phyloP scores from a whole-genome alignment of 2,329 filamentous ascomycete genomes.

The Ceratocystis lukuohia region DNA sequence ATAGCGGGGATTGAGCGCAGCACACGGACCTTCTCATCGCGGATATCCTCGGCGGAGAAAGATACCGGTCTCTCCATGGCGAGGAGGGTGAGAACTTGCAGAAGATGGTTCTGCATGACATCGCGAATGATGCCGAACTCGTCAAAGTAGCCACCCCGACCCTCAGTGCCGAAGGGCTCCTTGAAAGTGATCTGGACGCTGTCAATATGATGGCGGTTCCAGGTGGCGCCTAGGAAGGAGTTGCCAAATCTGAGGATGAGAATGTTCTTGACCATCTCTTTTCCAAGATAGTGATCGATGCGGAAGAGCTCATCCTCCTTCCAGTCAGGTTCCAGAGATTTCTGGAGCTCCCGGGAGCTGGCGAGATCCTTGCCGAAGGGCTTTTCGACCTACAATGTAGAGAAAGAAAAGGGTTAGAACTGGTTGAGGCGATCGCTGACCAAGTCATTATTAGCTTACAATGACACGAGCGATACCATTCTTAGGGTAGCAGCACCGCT shows the following conservation, averaged over 20 bases:
- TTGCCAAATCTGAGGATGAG: conserved; percentile 96
- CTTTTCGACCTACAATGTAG: conserved; percentile 68
- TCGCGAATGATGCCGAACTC: conserved; percentile 99
- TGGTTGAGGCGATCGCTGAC: not conserved
- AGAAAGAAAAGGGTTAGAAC: conserved; percentile 22
- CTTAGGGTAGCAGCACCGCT: conserved; percentile 90
- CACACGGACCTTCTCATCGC: conserved; percentile 96
- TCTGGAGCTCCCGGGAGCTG: conserved; percentile 88
- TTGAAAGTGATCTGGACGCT: conserved; percentile 99
- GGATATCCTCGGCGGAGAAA: conserved; percentile 94
- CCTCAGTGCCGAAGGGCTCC: conserved; percentile 97
- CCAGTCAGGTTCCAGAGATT: conserved; percentile 93
- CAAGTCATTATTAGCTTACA: conserved; percentile 40
- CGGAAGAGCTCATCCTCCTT: conserved; percentile 98
- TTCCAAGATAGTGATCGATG: conserved; percentile 97
- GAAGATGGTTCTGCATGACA: conserved; percentile 98
- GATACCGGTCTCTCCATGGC: conserved; percentile 98
- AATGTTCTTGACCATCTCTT: conserved; percentile 99
- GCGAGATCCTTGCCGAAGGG: conserved; percentile 94
- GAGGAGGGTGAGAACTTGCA: conserved; percentile 89
- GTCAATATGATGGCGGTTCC: conserved; percentile 99
- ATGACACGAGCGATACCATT: conserved; percentile 88
- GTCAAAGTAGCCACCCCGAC: conserved; percentile 95
- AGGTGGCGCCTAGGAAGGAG: conserved; percentile 95
- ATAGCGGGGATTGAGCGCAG: conserved; percentile 86